Conservation (phyloP, 805 yeast genomes). For the Saccharomycopsis fermentans region DNA sequence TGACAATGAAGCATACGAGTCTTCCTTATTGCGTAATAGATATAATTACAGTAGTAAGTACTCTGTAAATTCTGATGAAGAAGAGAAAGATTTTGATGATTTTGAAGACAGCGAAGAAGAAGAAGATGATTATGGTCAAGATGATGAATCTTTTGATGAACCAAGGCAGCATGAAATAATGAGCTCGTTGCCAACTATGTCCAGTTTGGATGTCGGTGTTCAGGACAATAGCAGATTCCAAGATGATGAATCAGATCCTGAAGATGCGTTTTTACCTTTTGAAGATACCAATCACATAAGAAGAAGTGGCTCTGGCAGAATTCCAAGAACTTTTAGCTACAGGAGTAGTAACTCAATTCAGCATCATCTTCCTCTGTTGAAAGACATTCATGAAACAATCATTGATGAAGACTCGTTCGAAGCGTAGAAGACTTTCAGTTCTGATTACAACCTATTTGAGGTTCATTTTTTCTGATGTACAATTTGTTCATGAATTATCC, state of each 20-base stretch:
- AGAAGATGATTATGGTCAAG: constrained; percentile 16
- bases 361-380: neutral
- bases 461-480: no score
- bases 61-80: constrained; percentile 6
- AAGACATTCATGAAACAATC: neutral
- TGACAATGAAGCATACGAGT: constrained; percentile 4
- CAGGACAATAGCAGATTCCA: neutral
- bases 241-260: neutral
- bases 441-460: no score
- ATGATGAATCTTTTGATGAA: constrained; percentile 18
- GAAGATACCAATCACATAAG: neutral
- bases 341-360: neutral
- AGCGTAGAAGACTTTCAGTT: neutral
- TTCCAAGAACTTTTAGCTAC: neutral
- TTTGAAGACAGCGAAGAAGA: constrained; percentile 17
- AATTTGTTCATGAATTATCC: no score
- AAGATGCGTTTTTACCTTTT: neutral
- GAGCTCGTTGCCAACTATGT: constrained; percentile 18
- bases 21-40: constrained; percentile 2
- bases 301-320: neutral
- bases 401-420: neutral
- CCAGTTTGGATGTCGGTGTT: constrained; percentile 13
- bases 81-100: constrained; percentile 7
- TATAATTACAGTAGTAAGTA: constrained; percentile 6
- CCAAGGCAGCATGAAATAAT: constrained; percentile 18